phyloP scores from a whole-genome alignment of 2,329 filamentous ascomycete genomes.

The Hypoxylon sp. region DNA sequence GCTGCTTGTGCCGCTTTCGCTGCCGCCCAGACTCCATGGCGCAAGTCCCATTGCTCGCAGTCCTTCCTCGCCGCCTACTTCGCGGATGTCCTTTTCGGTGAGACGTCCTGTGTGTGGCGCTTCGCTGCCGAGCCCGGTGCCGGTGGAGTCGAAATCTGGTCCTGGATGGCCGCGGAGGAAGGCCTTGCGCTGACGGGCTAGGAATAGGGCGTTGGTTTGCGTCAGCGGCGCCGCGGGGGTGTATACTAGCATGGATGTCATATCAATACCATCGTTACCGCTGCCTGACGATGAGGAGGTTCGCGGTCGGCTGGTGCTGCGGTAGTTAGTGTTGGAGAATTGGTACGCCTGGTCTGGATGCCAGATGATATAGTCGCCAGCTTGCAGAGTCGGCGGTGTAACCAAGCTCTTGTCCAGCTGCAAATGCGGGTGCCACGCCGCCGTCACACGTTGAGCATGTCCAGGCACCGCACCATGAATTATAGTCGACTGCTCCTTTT shows the following conservation, averaged over 20 bases:
- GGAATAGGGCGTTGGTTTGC: slow-evolving; percentile 65
- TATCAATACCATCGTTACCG: neutral
- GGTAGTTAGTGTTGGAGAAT: slow-evolving; percentile 53
- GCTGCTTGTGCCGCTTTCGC: slow-evolving; percentile 42
- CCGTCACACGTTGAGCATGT: slow-evolving; percentile 65
- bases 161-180: slow-evolving; percentile 63
- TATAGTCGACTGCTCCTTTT: slow-evolving; percentile 61
- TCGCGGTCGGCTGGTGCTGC: slow-evolving; percentile 46
- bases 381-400: slow-evolving; percentile 62
- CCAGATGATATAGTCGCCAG: slow-evolving; percentile 67
- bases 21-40: slow-evolving; percentile 58
- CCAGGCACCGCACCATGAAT: slow-evolving; percentile 67
- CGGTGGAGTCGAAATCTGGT: slow-evolving; percentile 64
- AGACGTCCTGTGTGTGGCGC: slow-evolving; percentile 59
- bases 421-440: slow-evolving; percentile 66
- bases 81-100: slow-evolving; percentile 60
- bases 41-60: slow-evolving; percentile 67
- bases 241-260: slow-evolving; percentile 61
- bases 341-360: slow-evolving; percentile 66
- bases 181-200: slow-evolving; percentile 65
- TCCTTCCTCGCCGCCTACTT: slow-evolving; percentile 59
- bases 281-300: slow-evolving; percentile 26
- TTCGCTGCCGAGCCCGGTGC: slow-evolving; percentile 59
- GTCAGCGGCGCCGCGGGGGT: slow-evolving; percentile 64
- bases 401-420: slow-evolving; percentile 62